Conservation (phyloP, 2,329 filamentous ascomycete species). For the Aspergillus alliaceus region DNA sequence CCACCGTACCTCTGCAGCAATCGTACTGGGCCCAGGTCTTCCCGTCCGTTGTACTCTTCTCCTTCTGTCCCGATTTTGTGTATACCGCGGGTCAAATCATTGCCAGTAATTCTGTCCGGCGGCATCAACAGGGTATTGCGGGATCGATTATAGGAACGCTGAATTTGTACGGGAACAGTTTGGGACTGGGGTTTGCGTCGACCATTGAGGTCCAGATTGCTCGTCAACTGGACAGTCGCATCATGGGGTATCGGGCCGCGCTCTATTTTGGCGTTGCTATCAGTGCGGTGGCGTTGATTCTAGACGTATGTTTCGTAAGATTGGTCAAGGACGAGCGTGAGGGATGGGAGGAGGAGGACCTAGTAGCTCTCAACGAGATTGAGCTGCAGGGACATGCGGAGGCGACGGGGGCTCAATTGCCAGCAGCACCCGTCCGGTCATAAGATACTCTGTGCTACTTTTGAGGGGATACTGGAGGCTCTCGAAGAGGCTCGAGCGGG, state of each 20-base stretch:
- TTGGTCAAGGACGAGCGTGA: constrained; percentile 35
- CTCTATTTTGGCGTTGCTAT: constrained; percentile 33
- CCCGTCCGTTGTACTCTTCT: constrained; percentile 35
- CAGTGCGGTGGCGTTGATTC: constrained; percentile 26
- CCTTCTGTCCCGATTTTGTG: constrained; percentile 51
- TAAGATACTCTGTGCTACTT: not conserved
- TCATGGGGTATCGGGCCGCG: constrained; percentile 33
- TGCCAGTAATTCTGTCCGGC: constrained; percentile 52
- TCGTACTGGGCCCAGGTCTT: constrained; percentile 48
- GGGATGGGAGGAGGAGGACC: constrained; percentile 28
- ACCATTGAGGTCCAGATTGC: constrained; percentile 36
- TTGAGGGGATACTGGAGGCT: not conserved
- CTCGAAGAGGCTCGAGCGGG: not conserved
- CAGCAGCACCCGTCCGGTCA: not conserved
- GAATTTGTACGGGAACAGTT: constrained; percentile 44
- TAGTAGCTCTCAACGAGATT: not conserved
- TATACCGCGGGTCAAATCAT: constrained; percentile 55
- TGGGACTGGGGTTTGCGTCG: constrained; percentile 47
- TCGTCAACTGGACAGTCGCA: constrained; percentile 10
- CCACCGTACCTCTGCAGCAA: constrained; percentile 49
- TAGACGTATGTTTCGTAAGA: constrained; percentile 32
- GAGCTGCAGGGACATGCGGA: not conserved
- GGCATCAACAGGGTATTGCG: constrained; percentile 53
- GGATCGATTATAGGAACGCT: constrained; percentile 51
- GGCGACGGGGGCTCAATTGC: constrained; percentile 3